These are phyloP conservation scores for Epichloe aotearoae DNA, from an alignment of 2,329 filamentous ascomycete genomes.

Conservation along the genomic window DNA sequence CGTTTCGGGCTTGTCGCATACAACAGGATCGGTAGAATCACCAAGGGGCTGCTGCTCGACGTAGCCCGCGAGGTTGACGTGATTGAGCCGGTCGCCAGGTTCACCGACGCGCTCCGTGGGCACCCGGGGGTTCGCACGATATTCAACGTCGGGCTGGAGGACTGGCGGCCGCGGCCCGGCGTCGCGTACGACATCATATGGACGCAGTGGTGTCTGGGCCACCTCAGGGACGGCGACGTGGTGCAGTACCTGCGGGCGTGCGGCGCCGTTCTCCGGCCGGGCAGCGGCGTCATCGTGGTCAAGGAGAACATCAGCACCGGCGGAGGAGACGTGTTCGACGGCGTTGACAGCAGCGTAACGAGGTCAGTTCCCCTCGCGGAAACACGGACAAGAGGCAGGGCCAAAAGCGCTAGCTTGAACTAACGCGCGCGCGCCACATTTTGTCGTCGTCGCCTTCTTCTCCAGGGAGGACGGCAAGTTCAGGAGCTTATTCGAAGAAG, in stretches of 20 bases:
- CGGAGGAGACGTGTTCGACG: constrained; percentile 57
- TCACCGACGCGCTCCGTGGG: constrained; percentile 50
- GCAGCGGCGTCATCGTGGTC: constrained; percentile 22
- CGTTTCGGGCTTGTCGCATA: background rate
- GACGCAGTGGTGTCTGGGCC: constrained; percentile 82
- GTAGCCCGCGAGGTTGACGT: constrained; percentile 64
- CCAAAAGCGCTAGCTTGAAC: too few species aligned
- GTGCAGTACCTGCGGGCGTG: constrained; percentile 53
- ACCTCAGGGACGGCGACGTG: constrained; percentile 64
- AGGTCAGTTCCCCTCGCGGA: constrained; percentile 25
- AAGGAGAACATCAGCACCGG: constrained; percentile 57
- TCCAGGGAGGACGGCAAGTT: constrained; percentile 66
- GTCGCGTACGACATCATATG: constrained; percentile 66
- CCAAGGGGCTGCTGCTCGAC: constrained; percentile 58
- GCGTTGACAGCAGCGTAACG: constrained; percentile 64
- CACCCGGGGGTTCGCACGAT: constrained; percentile 50
- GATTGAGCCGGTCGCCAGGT: constrained; percentile 73
- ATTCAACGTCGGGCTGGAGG: constrained; percentile 61
- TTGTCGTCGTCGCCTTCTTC: too few species aligned
- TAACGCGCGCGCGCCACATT: background rate
- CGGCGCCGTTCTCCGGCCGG: constrained; percentile 23
- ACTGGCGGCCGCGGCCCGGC: constrained; percentile 41
- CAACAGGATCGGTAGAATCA: constrained; percentile 66
- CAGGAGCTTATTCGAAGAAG: constrained; percentile 51
- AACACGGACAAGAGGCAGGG: too few species aligned